Evolutionary conservation across 179 eudicot species (phyloP).

Genomic region (Beta macrorhiza): DNA sequence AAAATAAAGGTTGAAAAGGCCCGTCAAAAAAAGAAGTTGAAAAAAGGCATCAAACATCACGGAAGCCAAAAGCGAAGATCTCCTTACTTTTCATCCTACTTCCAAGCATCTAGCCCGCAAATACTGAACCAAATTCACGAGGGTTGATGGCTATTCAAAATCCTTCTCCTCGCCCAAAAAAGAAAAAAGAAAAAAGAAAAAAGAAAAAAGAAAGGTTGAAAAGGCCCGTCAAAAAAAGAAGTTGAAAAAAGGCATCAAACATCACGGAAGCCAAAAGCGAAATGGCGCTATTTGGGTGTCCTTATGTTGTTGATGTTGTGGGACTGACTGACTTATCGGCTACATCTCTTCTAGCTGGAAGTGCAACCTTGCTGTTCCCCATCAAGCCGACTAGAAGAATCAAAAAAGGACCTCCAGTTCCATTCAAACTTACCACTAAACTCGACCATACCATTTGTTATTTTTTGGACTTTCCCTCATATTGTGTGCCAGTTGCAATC

Average conservation of each 20-base stretch:
- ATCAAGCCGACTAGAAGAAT: slow-evolving; percentile 16
- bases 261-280: slow-evolving; percentile 5
- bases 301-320: not conserved
- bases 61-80: too few species aligned
- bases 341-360: slow-evolving; percentile 14
- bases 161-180: too few species aligned
- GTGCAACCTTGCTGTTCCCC: slow-evolving; percentile 25
- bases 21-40: too few species aligned
- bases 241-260: not conserved
- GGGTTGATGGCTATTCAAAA: too few species aligned
- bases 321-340: not conserved
- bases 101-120: too few species aligned
- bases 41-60: too few species aligned
- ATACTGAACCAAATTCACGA: too few species aligned
- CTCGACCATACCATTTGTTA: not conserved
- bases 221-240: not conserved
- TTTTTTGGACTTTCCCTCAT: not conserved
- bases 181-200: too few species aligned
- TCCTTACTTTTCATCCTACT: too few species aligned
- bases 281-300: not conserved
- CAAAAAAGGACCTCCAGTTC: not conserved
- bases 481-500: slow-evolving; percentile 9
- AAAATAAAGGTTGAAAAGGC: too few species aligned
- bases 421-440: not conserved
- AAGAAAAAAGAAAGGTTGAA: not conserved